A percentile compares a stretch with the other conserved stretches of the same genome.
Evolutionary conservation across 2,329 filamentous ascomycete species (phyloP).

Genomic region (Ramularia endophylla): DNA sequence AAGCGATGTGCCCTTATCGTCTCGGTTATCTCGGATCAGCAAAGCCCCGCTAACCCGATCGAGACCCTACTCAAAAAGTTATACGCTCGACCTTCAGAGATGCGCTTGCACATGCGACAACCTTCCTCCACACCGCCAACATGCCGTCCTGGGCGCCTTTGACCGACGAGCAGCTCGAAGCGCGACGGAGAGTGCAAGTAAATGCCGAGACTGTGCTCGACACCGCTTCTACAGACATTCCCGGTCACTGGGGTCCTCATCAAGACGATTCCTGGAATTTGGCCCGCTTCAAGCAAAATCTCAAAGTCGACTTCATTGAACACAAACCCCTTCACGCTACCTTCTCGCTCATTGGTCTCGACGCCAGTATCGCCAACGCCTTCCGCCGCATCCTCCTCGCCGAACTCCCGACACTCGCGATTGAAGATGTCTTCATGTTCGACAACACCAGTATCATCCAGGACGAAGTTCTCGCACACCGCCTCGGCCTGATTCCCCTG

Average conservation of each 20-base stretch:
- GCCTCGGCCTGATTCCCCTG: slow-evolving; percentile 85
- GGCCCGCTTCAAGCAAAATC: slow-evolving; percentile 63
- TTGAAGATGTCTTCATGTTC: slow-evolving; percentile 86
- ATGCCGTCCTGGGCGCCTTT: slow-evolving; percentile 30
- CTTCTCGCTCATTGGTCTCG: slow-evolving; percentile 88
- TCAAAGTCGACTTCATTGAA: slow-evolving; percentile 76
- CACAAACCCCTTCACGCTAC: slow-evolving; percentile 70
- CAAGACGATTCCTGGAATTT: slow-evolving; percentile 80
- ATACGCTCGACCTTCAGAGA: too few species aligned
- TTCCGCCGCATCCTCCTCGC: slow-evolving; percentile 94
- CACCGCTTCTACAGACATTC: slow-evolving; percentile 85
- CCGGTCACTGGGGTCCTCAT: slow-evolving; percentile 73
- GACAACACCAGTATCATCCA: slow-evolving; percentile 99
- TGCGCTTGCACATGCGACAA: slow-evolving; percentile 4
- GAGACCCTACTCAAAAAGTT: too few species aligned
- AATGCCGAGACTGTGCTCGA: slow-evolving; percentile 87
- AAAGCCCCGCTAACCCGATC: too few species aligned
- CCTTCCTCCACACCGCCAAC: slow-evolving; percentile 3
- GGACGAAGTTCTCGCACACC: slow-evolving; percentile 89
- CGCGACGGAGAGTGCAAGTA: slow-evolving; percentile 77
- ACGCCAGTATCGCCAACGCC: slow-evolving; percentile 91
- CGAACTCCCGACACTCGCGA: slow-evolving; percentile 89
- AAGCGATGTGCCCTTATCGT: too few species aligned
- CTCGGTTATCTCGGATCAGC: too few species aligned
- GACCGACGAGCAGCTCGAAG: slow-evolving; percentile 53